Evolutionary conservation across 192 early-diverging fungal genomes (phyloP), one percentile per base, ranked within the genome.

Genomic region (Lunasporangiospora selenospora): DNA sequence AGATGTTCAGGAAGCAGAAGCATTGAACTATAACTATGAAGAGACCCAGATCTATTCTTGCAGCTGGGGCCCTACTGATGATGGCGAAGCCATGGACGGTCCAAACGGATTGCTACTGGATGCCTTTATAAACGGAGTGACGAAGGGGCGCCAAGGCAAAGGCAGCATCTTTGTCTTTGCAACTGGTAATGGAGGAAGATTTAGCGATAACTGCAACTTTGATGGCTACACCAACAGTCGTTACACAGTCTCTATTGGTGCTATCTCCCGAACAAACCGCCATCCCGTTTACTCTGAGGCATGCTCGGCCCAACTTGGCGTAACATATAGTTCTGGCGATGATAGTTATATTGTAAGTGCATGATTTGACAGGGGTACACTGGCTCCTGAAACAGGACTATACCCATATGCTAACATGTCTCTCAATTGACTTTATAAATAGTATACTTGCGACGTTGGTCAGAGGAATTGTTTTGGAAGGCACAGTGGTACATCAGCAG

Each of bases 181-280:
- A 0, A 88, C 91, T 2, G 96, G 96, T 31, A 97, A 98, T 53
- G 96, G 96, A 23, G 95, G 91, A 0, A 69, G 77, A 1, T 62
- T 46, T 3, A 80, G 82, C 37, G 96, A 98, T 55, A 95, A 98
- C 77, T 98, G 96, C 80, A 98, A 98, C 76, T 94, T 88, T 81
- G 95, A 98, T 64, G 95, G 95, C 12, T 97, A 97, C 78, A 94
- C 95, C 24, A 98, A 98, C 80, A 92, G 89, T 60, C 92, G 95
- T 15, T 98, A 93, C 75, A 97, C 96, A 2, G 89, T 98, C 57
- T 95, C 94, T 3, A 90, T 98, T 11, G 91, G 92, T 6, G 93
- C 96, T 24, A 82, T 98, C 37, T 88, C 93, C 62, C 86, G 89
- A 34, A 46, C 77, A 1, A 89, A 93, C 40, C 47, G 79, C 5